phyloP scores from a whole-genome alignment of 2,329 filamentous ascomycete genomes.

The Cladophialophora bantiana region DNA sequence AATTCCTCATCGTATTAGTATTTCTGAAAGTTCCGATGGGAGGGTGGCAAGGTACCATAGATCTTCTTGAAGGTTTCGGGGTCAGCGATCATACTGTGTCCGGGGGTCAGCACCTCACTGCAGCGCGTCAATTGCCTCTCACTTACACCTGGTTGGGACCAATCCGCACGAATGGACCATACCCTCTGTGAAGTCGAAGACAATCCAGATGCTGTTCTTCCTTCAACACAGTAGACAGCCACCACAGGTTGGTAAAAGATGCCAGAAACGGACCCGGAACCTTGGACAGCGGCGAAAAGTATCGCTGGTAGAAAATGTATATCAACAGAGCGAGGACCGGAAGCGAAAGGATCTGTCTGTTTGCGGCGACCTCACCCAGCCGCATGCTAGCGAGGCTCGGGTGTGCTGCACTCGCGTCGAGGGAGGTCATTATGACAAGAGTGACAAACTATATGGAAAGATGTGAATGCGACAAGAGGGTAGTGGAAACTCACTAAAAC shows the following conservation, averaged over 20 bases:
- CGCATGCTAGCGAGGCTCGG: too few relatives aligned
- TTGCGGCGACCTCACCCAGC: too few relatives aligned
- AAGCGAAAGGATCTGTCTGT: too few relatives aligned
- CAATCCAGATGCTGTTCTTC: slow-evolving; percentile 71
- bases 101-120: too few relatives aligned
- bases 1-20: neutral
- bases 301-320: slow-evolving; percentile 3
- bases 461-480: too few relatives aligned
- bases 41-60: slow-evolving; percentile 61
- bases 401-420: too few relatives aligned
- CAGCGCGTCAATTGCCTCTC: too few relatives aligned
- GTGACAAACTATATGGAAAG: too few relatives aligned
- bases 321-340: neutral
- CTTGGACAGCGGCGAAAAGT: neutral
- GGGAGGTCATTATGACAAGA: too few relatives aligned
- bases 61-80: slow-evolving; percentile 75
- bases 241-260: slow-evolving; percentile 73
- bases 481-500: too few relatives aligned
- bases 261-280: slow-evolving; percentile 77
- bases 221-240: slow-evolving; percentile 69
- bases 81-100: slow-evolving; percentile 62
- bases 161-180: slow-evolving; percentile 76
- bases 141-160: slow-evolving; percentile 73
- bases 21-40: neutral
- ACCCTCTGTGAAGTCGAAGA: slow-evolving; percentile 70